Evolutionary conservation across 2,329 filamentous ascomycete species (phyloP).

Genomic region (Fragosphaeria purpurea): DNA sequence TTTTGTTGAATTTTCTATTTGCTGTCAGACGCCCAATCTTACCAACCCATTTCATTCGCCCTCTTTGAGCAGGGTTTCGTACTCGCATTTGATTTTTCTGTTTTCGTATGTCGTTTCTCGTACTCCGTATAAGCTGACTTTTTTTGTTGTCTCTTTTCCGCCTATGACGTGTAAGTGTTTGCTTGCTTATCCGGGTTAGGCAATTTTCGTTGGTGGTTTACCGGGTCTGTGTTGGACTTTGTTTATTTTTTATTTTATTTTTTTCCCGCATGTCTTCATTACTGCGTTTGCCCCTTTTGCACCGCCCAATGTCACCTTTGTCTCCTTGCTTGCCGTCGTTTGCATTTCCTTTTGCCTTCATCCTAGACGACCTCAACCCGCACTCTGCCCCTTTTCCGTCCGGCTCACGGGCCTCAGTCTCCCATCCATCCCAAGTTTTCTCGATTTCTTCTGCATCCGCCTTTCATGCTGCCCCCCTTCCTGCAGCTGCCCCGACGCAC

Average conservation of each 20-base stretch:
- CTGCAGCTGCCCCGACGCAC: no score
- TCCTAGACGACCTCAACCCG: no score
- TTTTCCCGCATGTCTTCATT: neutral
- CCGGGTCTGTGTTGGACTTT: neutral
- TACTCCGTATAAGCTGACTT: neutral
- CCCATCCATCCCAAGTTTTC: neutral
- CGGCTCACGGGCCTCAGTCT: no score
- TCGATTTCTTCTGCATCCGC: neutral
- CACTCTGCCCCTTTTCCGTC: no score
- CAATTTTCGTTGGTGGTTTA: neutral
- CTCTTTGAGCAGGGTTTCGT: no score
- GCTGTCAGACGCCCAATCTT: no score
- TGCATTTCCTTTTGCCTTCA: neutral
- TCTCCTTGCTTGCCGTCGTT: neutral
- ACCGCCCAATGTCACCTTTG: neutral
- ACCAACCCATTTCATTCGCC: no score
- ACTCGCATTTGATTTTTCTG: no score
- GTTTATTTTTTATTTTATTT: neutral
- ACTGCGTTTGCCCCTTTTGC: no score
- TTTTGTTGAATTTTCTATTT: no score
- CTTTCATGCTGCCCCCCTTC: no score
- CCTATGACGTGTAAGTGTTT: slow-evolving; percentile 4
- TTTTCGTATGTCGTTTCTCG: neutral
- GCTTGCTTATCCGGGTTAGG: neutral
- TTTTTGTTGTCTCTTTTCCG: neutral